Evolutionary conservation across 202 grass and related monocot species (phyloP), one percentile per base, ranked within the genome.

Genomic region (Musa balbisiana): DNA sequence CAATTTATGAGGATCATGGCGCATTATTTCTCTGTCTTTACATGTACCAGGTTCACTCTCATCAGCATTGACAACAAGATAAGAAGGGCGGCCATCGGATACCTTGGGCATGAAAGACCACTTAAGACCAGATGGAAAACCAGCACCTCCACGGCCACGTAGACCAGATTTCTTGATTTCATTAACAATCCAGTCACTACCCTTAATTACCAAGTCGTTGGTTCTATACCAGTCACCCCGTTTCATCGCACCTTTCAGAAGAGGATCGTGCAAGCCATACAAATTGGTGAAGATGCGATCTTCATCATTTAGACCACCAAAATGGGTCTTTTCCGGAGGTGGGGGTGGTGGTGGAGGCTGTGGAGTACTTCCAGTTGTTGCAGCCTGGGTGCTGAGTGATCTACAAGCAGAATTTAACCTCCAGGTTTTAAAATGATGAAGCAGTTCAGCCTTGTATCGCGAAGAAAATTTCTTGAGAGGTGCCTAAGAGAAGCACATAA

Each of bases 101-200:
- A 97, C 90, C 85, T 97, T 92, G 24, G 93, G 93, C 93, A 97
- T 97, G 81, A 97, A 97, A 24, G 93, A 97, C 88, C 93, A 97
- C 85, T 97, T 97, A 69, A 97, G 86, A 24, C 93, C 93, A 21
- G 93, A 97, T 55, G 93, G 90, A 62, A 96, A 97, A 60, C 93
- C 93, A 52, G 93, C 93, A 78, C 93, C 93, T 76, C 90, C 93
- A 80, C 93, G 93, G 1, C 93, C 90, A 82, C 93, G 78, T 2
- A 97, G 85, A 77, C 93, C 93, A 22, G 93, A 97, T 81, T 91
- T 92, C 82, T 97, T 97, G 84, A 97, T 72, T 92, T 97, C 90
- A 43, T 92, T 81, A 16, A 97, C 93, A 80, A 92, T 92, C 93
- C 90, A 97, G 65, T 97, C 93, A 55, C 87, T 70, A 10, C 93